These are phyloP conservation scores for Pleodorina starrii DNA, from an alignment of 139 green algal species.

Conservation along the genomic window DNA sequence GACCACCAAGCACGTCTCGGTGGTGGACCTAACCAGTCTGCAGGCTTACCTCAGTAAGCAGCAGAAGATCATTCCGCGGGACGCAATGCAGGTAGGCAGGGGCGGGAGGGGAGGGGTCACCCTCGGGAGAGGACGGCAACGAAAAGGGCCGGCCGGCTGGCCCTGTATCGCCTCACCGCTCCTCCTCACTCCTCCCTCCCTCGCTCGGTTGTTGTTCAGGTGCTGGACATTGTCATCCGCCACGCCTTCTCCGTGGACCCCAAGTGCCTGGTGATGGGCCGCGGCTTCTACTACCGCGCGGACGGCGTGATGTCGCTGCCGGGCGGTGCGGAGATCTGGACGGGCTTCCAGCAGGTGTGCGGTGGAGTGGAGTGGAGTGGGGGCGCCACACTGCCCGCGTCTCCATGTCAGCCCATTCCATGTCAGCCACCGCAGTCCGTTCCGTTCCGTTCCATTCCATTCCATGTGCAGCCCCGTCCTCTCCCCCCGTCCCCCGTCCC, in stretches of 20 bases:
- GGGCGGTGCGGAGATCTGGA: slow-evolving; percentile 45
- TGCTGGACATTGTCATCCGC: slow-evolving; percentile 54
- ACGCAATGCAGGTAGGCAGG: slow-evolving; percentile 45
- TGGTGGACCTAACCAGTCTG: background rate
- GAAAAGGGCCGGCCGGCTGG: background rate
- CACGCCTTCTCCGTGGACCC: slow-evolving; percentile 28
- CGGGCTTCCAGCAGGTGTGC: slow-evolving; percentile 41
- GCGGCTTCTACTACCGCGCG: slow-evolving; percentile 51
- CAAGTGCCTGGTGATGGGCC: slow-evolving; percentile 25
- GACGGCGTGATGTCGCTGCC: slow-evolving; percentile 15
- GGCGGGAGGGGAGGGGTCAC: background rate
- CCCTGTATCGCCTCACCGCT: background rate
- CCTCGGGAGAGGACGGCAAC: background rate
- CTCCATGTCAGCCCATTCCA: too few species aligned
- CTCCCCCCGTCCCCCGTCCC: too few species aligned
- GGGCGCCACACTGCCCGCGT: too few species aligned
- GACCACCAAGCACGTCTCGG: slow-evolving; percentile 1
- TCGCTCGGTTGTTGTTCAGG: slow-evolving; percentile 26
- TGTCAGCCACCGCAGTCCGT: too few species aligned
- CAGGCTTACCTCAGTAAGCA: background rate
- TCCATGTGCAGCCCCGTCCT: too few species aligned
- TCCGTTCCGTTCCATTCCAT: too few species aligned
- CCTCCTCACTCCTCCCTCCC: background rate
- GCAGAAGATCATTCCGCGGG: background rate
- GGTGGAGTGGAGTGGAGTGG: too few species aligned